These are phyloP conservation scores for Cystobasidium pallidum DNA, from an alignment of 1,284 basidiomycete genomes.

Conservation along the genomic window DNA sequence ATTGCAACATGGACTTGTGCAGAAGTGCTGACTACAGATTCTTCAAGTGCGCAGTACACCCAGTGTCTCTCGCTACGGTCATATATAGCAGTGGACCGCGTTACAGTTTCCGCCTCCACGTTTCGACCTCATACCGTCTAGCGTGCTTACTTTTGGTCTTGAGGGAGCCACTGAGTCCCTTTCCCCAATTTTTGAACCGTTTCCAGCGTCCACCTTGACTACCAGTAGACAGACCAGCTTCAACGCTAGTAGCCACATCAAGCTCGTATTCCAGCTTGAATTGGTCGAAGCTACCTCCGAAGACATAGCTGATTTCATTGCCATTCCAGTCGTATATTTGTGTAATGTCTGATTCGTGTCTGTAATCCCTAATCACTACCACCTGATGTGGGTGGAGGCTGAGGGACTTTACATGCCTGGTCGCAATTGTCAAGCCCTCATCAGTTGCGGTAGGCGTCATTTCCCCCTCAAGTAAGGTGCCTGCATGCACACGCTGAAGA, in stretches of 20 bases:
- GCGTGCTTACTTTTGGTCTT: background rate
- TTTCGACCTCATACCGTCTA: background rate
- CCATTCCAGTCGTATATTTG: slow-evolving; percentile 27
- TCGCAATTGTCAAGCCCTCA: too few relatives aligned
- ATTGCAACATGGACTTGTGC: too few relatives aligned
- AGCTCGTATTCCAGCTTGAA: background rate
- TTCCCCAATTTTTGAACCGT: background rate
- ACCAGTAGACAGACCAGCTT: background rate
- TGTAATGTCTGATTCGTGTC: background rate
- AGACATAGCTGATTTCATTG: slow-evolving; percentile 9
- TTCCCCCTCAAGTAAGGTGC: too few relatives aligned
- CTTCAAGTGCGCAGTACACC: background rate
- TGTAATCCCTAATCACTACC: background rate
- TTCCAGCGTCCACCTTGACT: slow-evolving; percentile 1
- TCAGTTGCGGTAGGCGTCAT: background rate
- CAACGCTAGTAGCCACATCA: background rate
- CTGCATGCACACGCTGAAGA: background rate
- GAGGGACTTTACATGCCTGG: slow-evolving; percentile 3
- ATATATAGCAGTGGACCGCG: too few relatives aligned
- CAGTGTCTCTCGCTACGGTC: background rate
- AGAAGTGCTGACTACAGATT: too few relatives aligned
- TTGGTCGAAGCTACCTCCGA: background rate
- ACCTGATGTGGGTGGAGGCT: background rate
- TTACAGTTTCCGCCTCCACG: background rate
- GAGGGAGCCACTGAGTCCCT: background rate